phyloP scores from a whole-genome alignment of 2,329 filamentous ascomycete species.

The Stachybotrys echinatus region DNA sequence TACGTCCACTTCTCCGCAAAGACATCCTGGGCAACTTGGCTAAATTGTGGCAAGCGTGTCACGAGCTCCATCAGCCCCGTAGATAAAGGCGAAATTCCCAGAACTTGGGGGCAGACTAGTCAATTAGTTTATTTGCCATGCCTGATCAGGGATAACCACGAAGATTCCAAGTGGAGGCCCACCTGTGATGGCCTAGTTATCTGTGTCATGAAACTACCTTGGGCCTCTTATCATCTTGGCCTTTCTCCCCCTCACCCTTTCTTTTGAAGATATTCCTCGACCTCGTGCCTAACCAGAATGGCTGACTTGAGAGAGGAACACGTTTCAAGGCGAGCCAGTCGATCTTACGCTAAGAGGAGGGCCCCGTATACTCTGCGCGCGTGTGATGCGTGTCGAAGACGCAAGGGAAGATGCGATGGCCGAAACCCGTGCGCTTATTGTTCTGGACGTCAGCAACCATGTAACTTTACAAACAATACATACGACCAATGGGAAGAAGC shows the following conservation, averaged over 20 bases:
- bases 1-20: constrained; percentile 1
- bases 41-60: not conserved
- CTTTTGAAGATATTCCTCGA: not conserved
- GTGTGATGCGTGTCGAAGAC: constrained; percentile 15
- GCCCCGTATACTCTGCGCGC: constrained; percentile 15
- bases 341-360: constrained; percentile 2
- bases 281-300: too few relatives aligned
- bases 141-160: not conserved
- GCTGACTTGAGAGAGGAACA: not conserved
- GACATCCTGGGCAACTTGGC: not conserved
- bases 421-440: constrained; percentile 13
- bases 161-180: not conserved
- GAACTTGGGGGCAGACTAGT: not conserved
- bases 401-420: constrained; percentile 17
- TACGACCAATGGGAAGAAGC: not conserved
- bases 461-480: constrained; percentile 7
- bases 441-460: constrained; percentile 7
- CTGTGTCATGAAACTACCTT: not conserved
- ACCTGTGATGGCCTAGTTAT: not conserved
- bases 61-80: not conserved
- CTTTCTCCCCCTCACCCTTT: too few relatives aligned
- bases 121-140: not conserved
- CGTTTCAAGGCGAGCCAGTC: not conserved
- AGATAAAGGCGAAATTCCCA: not conserved
- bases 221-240: too few relatives aligned